A percentile compares a stretch with the other conserved stretches of the same genome.
Evolutionary conservation across 129 eudicot species (phyloP).

Genomic region (Arctium lappa): DNA sequence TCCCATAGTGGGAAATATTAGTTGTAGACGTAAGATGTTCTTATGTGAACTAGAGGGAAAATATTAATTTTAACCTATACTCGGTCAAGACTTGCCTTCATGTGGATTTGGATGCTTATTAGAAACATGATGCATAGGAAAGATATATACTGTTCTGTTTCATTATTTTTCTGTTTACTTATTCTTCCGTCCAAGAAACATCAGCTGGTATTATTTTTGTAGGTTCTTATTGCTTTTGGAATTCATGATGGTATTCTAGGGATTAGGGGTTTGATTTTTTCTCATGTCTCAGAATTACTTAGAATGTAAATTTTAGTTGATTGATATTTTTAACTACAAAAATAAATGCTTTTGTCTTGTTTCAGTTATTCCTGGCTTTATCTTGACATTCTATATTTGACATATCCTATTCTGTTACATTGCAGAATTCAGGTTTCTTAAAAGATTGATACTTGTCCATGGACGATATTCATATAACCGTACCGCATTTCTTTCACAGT

Average conservation of each 20-base stretch:
- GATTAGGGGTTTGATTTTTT: neutral
- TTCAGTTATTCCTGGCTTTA: neutral
- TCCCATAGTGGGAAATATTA: no score
- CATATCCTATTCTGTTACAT: slow-evolving; percentile 24
- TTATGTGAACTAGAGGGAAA: no score
- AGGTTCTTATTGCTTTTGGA: slow-evolving; percentile 4
- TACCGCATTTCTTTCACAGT: slow-evolving; percentile 92
- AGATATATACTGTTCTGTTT: neutral
- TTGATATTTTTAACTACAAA: neutral
- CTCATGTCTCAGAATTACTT: neutral
- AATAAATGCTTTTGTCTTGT: slow-evolving; percentile 2
- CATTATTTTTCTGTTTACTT: neutral
- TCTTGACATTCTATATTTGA: neutral
- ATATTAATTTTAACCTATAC: no score
- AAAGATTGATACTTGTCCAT: slow-evolving; percentile 93
- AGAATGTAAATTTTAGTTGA: neutral
- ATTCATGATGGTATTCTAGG: slow-evolving; percentile 3
- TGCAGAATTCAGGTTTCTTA: slow-evolving; percentile 92
- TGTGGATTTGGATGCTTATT: neutral
- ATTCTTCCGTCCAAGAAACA: neutral
- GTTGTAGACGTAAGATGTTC: no score
- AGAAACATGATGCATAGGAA: neutral
- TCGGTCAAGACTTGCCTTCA: no score
- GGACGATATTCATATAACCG: slow-evolving; percentile 97
- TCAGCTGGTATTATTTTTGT: neutral